A percentile compares a stretch with the other conserved stretches of the same genome.
These are phyloP conservation scores for Trifolium dubium DNA, from an alignment of 306 rosid genomes.

Conservation along the genomic window DNA sequence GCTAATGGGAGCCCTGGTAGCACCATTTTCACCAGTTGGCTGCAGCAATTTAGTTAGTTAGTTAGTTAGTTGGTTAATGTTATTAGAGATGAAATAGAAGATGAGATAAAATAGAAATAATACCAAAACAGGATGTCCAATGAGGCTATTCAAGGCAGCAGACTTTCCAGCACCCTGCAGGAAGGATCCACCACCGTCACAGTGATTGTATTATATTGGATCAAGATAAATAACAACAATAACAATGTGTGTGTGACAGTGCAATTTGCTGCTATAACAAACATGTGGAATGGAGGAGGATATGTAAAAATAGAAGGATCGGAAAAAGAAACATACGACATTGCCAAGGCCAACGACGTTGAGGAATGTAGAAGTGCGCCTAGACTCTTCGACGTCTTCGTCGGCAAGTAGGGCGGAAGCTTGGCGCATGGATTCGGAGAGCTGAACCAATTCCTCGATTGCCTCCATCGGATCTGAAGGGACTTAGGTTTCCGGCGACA, in stretches of 20 bases:
- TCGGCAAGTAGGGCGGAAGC: conserved; percentile 90
- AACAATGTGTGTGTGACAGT: background rate
- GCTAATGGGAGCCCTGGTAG: conserved; percentile 95
- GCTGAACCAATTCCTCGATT: conserved; percentile 81
- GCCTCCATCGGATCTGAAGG: conserved; percentile 74
- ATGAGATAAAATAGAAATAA: background rate
- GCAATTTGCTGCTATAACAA: background rate
- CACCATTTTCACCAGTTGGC: conserved; percentile 99
- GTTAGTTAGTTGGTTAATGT: background rate
- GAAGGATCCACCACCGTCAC: background rate
- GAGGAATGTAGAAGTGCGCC: conserved; percentile 84
- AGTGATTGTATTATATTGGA: background rate
- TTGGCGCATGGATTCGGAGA: conserved; percentile 93
- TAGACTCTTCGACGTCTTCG: conserved; percentile 81
- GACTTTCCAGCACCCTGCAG: conserved; percentile 94
- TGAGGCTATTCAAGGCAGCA: conserved; percentile 86
- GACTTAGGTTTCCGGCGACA: conserved; percentile 46
- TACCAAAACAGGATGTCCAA: conserved; percentile 99
- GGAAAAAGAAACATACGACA: conserved; percentile 67
- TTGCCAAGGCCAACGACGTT: conserved; percentile 90
- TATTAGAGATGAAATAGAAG: background rate
- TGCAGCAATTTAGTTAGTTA: conserved; percentile 44
- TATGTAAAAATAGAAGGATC: no score
- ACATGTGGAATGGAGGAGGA: no score
- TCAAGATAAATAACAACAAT: background rate